Evolutionary conservation across 2,329 filamentous ascomycete genomes (phyloP).

Genomic region (Fusarium tuaranense): DNA sequence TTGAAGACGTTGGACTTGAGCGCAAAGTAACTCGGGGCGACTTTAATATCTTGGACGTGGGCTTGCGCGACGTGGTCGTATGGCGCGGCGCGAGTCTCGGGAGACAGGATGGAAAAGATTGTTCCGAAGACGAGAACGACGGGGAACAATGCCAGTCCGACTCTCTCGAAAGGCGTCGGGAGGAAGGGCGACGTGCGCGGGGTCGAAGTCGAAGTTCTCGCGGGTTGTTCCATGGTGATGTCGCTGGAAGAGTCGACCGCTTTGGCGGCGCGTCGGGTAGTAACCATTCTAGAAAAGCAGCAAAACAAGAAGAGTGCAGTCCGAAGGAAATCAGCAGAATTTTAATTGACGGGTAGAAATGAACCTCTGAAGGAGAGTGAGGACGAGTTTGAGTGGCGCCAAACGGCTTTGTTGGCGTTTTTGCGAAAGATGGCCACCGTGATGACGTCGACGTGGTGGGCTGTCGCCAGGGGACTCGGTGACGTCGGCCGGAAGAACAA

Average conservation of each 20-base stretch:
- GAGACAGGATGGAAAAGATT: constrained; percentile 82
- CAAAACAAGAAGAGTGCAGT: neutral
- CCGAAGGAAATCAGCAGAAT: neutral
- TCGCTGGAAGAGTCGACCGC: constrained; percentile 24
- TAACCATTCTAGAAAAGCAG: constrained; percentile 39
- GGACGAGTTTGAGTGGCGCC: constrained; percentile 10
- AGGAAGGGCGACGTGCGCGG: constrained; percentile 69
- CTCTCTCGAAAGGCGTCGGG: constrained; percentile 75
- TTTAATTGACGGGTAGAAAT: neutral
- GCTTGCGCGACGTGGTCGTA: constrained; percentile 74
- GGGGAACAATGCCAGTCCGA: constrained; percentile 79
- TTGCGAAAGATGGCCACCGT: constrained; percentile 9
- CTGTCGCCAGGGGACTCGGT: constrained; percentile 9
- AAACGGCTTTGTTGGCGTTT: constrained; percentile 20
- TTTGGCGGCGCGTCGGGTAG: constrained; percentile 42
- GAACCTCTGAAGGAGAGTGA: neutral
- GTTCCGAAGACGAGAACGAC: constrained; percentile 83
- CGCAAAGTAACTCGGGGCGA: constrained; percentile 88
- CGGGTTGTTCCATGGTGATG: constrained; percentile 23
- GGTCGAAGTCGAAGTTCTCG: constrained; percentile 33
- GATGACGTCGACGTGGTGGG: constrained; percentile 45
- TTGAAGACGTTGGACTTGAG: constrained; percentile 95
- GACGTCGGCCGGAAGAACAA: constrained; percentile 29
- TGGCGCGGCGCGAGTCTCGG: constrained; percentile 71
- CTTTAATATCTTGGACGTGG: constrained; percentile 65